Evolutionary conservation across 257 asterid species (phyloP).

Genomic region (Penstemon newberryi): DNA sequence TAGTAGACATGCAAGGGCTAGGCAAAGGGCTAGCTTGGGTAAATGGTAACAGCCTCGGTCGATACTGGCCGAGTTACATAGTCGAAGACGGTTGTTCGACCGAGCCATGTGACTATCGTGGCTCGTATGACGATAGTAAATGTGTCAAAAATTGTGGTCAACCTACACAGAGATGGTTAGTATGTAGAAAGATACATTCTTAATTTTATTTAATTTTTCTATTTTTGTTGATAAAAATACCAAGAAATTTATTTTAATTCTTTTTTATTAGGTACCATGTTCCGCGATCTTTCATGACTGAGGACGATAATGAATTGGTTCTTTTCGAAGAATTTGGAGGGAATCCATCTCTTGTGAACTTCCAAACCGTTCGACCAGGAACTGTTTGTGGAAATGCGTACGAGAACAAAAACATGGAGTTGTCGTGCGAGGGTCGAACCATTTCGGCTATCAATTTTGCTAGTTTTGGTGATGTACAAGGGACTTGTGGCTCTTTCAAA

Average conservation of each 20-base stretch:
- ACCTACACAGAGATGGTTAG: slow-evolving; percentile 66
- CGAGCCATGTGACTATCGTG: slow-evolving; percentile 74
- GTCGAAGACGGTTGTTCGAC: slow-evolving; percentile 48
- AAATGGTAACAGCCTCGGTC: slow-evolving; percentile 61
- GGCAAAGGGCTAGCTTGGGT: slow-evolving; percentile 78
- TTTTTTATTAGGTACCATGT: slow-evolving; percentile 49
- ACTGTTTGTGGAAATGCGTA: slow-evolving; percentile 44
- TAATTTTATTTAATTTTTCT: neutral
- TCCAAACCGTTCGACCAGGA: slow-evolving; percentile 42
- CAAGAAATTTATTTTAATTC: too few species aligned
- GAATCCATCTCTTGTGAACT: slow-evolving; percentile 42
- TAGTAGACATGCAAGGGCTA: slow-evolving; percentile 53
- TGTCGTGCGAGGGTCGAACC: slow-evolving; percentile 45
- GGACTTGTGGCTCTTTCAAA: slow-evolving; percentile 45
- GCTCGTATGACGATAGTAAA: slow-evolving; percentile 40
- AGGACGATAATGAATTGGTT: slow-evolving; percentile 41
- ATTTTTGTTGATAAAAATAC: too few species aligned
- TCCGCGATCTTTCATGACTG: slow-evolving; percentile 51
- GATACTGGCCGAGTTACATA: slow-evolving; percentile 71
- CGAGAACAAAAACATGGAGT: slow-evolving; percentile 38
- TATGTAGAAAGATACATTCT: neutral
- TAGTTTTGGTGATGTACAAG: slow-evolving; percentile 49
- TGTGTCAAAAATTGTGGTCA: slow-evolving; percentile 58
- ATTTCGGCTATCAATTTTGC: slow-evolving; percentile 50
- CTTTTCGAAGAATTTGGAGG: slow-evolving; percentile 72